A percentile compares a stretch with the other conserved stretches of the same genome.
These are phyloP conservation scores for Kluyveromyces nonfermentans DNA, from an alignment of 805 yeast genomes.

Conservation along the genomic window DNA sequence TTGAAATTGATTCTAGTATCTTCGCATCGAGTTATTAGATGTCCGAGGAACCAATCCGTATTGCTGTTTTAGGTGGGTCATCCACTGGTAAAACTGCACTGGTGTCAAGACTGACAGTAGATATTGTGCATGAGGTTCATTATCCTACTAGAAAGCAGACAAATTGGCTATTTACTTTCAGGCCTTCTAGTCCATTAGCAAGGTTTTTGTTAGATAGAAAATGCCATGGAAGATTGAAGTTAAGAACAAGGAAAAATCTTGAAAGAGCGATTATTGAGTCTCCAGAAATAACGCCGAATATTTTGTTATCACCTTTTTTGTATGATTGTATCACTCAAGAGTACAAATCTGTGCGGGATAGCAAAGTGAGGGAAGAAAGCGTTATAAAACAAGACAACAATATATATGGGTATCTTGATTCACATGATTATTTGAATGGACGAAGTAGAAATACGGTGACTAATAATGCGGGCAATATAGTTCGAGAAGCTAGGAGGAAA, in stretches of 20 bases:
- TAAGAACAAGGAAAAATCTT: conserved; percentile 11
- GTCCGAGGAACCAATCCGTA: conserved; percentile 39
- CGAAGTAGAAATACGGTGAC: neutral
- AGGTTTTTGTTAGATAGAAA: conserved; percentile 40
- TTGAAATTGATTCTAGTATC: neutral
- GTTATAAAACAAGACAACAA: neutral
- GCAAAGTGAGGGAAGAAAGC: neutral
- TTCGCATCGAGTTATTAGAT: neutral
- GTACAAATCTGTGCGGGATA: neutral
- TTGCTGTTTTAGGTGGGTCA: conserved; percentile 54
- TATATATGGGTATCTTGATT: conserved; percentile 1
- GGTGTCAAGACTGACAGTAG: conserved; percentile 39
- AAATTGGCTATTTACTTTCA: conserved; percentile 48
- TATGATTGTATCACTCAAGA: conserved; percentile 1
- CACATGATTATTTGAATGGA: neutral
- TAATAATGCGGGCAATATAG: conserved; percentile 1
- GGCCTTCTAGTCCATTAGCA: conserved; percentile 33
- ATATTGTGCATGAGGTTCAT: conserved; percentile 53
- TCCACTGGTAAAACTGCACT: conserved; percentile 53
- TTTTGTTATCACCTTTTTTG: conserved; percentile 30
- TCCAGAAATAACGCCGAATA: conserved; percentile 22
- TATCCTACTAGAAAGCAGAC: conserved; percentile 63
- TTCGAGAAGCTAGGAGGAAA: neutral
- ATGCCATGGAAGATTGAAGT: conserved; percentile 33
- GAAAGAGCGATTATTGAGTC: conserved; percentile 25